Base-by-base conservation (phyloP, 768 basidiomycete genomes). In the Xerocomellus chrysenteron region DNA sequence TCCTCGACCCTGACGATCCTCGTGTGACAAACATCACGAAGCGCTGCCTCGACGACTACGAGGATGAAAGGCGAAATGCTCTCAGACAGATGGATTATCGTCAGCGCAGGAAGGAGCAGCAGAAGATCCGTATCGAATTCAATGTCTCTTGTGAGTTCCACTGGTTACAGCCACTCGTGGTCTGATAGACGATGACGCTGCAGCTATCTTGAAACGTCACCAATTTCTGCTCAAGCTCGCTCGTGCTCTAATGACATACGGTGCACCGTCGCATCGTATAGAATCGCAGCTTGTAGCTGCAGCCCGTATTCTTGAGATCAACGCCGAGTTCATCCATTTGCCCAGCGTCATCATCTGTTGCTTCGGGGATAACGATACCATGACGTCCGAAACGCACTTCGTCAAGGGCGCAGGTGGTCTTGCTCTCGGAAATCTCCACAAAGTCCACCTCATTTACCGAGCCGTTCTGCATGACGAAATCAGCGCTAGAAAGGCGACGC, bases 201-300 rank as follows among this genome's bases (percentile, higher is more conserved):
- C 55, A 86, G 94, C 90, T 14, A 84, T 94, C 69, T 73, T 88
- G 43, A 82, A 87, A 57, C 82, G 95, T 54, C 93, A 95, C 61
- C 83, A 85, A 53, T 98, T 96, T 73, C 74, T 97, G 35, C 81
- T 94, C 68, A 92, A 85, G 67, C 81, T 97, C 28, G 92, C 93
- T 16, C 82, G 87, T 57, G 86, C 91, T 17, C 78, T 97, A 40
- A 94, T 98, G 90, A 86, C 86, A 13, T 95, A 91, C 66, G 93
- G 94, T 5, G 92, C 94, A 17, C 93, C 94, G 0, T 93, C 92
- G 24, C 95, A 98, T 74, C 85, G 95, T 33, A 90, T 98, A 57
- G 94, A 96, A 73, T 88, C 92, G 3, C 94, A 97, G 69, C 84
- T 98, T 39, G 79, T 88, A 33, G 89, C 94, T 11, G 92, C 92